A percentile compares a stretch with the other conserved stretches of the same genome.
These are phyloP conservation scores for Oemleria cerasiformis DNA, from an alignment of 306 rosid genomes.

Conservation along the genomic window DNA sequence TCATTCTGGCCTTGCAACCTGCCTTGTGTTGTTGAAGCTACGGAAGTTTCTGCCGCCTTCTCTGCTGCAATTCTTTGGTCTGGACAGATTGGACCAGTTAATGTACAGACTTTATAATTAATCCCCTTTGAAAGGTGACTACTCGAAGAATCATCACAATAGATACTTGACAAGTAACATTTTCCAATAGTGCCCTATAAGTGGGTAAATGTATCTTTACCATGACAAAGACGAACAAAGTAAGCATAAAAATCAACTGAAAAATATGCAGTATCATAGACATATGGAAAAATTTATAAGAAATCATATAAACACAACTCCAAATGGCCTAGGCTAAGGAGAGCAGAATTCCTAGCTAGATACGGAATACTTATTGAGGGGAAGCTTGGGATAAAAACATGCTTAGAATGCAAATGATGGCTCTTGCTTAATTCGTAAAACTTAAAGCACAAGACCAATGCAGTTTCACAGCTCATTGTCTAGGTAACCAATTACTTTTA, in stretches of 20 bases:
- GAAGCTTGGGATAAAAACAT: no score
- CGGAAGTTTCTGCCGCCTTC: slow-evolving; percentile 56
- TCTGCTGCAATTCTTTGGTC: slow-evolving; percentile 59
- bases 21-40: slow-evolving; percentile 69
- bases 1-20: slow-evolving; percentile 56
- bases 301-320: background rate
- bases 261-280: background rate
- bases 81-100: slow-evolving; percentile 30
- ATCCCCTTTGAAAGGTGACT: slow-evolving; percentile 14
- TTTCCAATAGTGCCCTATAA: background rate
- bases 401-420: background rate
- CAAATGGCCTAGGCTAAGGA: no score
- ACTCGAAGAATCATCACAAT: slow-evolving; percentile 16
- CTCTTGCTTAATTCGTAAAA: background rate
- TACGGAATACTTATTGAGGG: no score
- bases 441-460: background rate
- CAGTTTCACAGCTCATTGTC: background rate
- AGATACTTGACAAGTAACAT: background rate
- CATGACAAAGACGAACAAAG: background rate
- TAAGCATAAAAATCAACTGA: background rate
- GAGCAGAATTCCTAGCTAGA: no score
- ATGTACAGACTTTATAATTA: background rate
- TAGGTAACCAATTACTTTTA: background rate
- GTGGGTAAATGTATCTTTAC: background rate
- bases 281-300: background rate